Conservation (phyloP, 2,329 filamentous ascomycete genomes). For the Alternaria ethzedia region DNA sequence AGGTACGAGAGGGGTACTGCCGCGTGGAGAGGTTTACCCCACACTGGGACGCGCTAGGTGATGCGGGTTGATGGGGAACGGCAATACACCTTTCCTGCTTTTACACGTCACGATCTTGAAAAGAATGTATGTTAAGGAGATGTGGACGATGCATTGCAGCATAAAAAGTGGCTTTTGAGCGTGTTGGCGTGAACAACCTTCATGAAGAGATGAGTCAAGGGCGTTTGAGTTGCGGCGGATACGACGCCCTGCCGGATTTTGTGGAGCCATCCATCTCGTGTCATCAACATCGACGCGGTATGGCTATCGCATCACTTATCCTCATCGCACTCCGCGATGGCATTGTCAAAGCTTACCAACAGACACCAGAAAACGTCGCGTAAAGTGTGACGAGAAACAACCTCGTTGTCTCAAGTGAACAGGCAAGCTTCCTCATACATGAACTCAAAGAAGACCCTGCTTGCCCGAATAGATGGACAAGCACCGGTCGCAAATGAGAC, state of each 20-base stretch:
- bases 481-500: not conserved
- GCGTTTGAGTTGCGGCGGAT: not conserved
- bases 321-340: not conserved
- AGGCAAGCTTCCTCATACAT: not conserved
- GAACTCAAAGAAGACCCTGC: not conserved
- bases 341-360: not conserved
- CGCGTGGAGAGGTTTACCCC: constrained; percentile 20
- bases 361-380: not conserved
- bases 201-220: not conserved
- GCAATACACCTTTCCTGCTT: not conserved
- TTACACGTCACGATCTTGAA: not conserved
- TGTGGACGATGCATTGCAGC: not conserved
- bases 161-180: not conserved
- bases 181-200: not conserved
- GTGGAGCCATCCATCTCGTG: not conserved
- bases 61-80: not conserved
- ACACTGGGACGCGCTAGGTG: constrained; percentile 21
- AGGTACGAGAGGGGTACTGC: constrained; percentile 4
- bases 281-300: not conserved
- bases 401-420: not conserved
- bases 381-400: not conserved
- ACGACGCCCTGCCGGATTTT: not conserved
- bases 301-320: not conserved
- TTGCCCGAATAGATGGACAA: not conserved
- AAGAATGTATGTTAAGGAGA: rapidly evolving